These are phyloP conservation scores for Tricholoma saponaceum DNA, from an alignment of 768 basidiomycete genomes.

Conservation along the genomic window DNA sequence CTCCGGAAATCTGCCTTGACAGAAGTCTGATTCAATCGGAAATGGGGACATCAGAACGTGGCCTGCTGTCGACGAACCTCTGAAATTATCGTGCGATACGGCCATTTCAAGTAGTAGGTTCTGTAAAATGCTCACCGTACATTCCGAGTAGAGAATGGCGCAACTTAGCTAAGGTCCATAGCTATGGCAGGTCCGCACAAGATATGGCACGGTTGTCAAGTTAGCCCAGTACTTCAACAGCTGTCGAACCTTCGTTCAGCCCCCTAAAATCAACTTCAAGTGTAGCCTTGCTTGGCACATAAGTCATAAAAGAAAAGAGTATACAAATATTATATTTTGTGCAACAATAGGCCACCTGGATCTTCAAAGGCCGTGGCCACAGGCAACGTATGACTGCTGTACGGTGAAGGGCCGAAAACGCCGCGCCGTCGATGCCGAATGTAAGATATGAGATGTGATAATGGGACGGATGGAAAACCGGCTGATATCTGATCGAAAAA, in stretches of 20 bases:
- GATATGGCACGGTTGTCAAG: background rate
- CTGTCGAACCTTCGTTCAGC: background rate
- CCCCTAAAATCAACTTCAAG: background rate
- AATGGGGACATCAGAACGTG: background rate
- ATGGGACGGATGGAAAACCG: background rate
- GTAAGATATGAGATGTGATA: background rate
- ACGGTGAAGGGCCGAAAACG: background rate
- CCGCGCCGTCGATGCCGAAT: background rate
- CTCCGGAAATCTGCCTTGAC: background rate
- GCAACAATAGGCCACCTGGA: background rate
- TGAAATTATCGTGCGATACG: too few species aligned
- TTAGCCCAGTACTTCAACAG: background rate
- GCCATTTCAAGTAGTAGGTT: background rate
- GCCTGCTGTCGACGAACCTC: background rate
- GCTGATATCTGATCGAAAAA: constrained; percentile 1
- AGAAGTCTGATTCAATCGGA: background rate
- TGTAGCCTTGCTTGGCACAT: background rate
- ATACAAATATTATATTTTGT: background rate
- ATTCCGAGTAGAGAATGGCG: background rate
- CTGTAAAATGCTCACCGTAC: background rate
- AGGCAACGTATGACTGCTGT: background rate
- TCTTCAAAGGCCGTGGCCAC: background rate
- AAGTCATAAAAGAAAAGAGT: background rate
- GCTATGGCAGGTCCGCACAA: background rate
- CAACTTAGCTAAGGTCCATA: background rate